phyloP scores from a whole-genome alignment of 2,329 filamentous ascomycete genomes.

The Hymenoscyphus albidus region DNA sequence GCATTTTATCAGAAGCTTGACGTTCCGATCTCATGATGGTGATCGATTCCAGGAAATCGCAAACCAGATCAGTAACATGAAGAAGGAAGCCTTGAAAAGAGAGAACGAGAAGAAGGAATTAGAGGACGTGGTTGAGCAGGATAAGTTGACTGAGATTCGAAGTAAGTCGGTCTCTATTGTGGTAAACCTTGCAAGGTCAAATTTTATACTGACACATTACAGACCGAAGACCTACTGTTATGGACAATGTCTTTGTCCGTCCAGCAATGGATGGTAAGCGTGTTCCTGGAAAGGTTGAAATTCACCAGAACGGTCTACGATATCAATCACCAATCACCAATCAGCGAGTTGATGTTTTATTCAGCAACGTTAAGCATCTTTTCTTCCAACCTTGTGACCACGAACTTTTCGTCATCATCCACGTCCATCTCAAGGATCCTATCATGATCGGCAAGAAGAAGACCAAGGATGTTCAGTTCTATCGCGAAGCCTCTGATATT shows the following conservation, averaged over 20 bases:
- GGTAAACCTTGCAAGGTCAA: background rate
- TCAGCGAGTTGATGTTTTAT: conserved; percentile 86
- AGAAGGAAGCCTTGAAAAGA: conserved; percentile 84
- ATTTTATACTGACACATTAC: conserved; percentile 39
- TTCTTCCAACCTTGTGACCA: conserved; percentile 98
- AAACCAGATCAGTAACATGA: conserved; percentile 91
- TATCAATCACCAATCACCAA: conserved; percentile 80
- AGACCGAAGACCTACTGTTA: conserved; percentile 84
- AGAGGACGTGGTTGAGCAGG: conserved; percentile 98
- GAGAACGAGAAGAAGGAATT: conserved; percentile 99
- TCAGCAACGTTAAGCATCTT: conserved; percentile 96
- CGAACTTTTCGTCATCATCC: conserved; percentile 95
- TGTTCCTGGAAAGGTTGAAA: conserved; percentile 91
- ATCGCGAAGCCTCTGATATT: conserved; percentile 95
- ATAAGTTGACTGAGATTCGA: conserved; percentile 92
- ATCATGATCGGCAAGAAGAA: conserved; percentile 98
- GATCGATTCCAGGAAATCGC: conserved; percentile 87
- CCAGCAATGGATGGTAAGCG: conserved; percentile 96
- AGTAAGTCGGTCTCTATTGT: conserved; percentile 52
- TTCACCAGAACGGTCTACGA: conserved; percentile 97
- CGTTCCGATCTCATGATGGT: conserved; percentile 87
- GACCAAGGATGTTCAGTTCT: conserved; percentile 98
- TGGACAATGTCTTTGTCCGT: conserved; percentile 93
- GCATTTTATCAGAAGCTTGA: conserved; percentile 93
- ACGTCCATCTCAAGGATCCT: conserved; percentile 95